These are phyloP conservation scores for Leishmania amazonensis DNA, from an alignment of 208 protist genomes.

Conservation along the genomic window DNA sequence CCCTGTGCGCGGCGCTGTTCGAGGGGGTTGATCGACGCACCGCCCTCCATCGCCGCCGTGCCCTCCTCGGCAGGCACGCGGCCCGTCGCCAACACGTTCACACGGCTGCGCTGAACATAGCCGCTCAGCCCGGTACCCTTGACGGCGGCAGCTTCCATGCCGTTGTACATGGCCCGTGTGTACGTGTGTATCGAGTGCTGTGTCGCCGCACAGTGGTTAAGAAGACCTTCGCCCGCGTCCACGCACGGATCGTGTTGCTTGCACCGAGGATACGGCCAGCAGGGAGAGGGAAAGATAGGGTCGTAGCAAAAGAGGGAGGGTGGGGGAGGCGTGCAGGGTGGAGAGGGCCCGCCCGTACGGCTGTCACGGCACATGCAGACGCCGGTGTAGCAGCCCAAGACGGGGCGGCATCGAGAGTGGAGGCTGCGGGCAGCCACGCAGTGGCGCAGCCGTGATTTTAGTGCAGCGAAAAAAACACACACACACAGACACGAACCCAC, in stretches of 20 bases:
- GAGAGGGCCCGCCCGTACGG: not conserved
- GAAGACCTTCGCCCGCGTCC: not conserved
- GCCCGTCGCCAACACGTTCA: conserved; percentile 28
- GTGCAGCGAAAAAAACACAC: not conserved
- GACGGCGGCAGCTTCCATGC: conserved; percentile 55
- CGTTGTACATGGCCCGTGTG: conserved; percentile 73
- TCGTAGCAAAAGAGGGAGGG: not conserved
- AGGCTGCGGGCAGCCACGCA: not conserved
- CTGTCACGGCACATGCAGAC: not conserved
- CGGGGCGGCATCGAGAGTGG: not conserved
- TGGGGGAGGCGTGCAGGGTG: not conserved
- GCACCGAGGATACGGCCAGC: not conserved
- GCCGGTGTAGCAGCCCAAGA: not conserved
- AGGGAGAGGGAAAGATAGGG: not conserved
- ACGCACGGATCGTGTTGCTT: not conserved
- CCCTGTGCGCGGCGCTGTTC: conserved; percentile 55
- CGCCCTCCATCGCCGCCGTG: conserved; percentile 21
- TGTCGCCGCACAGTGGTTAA: not conserved
- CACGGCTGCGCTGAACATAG: conserved; percentile 82
- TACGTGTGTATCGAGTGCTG: not conserved
- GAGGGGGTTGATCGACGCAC: conserved; percentile 68
- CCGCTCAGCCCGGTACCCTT: conserved; percentile 88
- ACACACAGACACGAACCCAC: not conserved
- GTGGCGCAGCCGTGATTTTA: not conserved
- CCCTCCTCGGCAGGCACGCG: conserved; percentile 37